These are phyloP conservation scores for Colletotrichum plurivorum DNA, from an alignment of 2,329 filamentous ascomycete genomes.

Conservation along the genomic window DNA sequence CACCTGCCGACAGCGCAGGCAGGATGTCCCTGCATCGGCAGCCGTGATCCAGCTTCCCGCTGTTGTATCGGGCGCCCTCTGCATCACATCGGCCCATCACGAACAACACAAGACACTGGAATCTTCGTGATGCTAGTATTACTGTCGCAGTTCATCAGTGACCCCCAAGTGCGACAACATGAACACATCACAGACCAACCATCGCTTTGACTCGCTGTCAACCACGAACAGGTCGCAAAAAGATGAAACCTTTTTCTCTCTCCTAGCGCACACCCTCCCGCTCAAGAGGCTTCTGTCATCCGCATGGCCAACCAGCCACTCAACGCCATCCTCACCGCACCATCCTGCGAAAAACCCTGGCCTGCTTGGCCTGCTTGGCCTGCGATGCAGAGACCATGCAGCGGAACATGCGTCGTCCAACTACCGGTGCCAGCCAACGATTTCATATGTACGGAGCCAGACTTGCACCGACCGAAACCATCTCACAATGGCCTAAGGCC, in stretches of 20 bases:
- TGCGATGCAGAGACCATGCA: slow-evolving; percentile 5
- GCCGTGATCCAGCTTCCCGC: no score
- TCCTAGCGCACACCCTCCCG: not conserved
- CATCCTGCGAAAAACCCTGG: slow-evolving; percentile 25
- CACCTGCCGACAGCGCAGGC: not conserved
- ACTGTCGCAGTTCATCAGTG: no score
- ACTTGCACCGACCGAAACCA: slow-evolving; percentile 1
- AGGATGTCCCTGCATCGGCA: no score
- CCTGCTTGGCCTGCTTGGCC: slow-evolving; percentile 20
- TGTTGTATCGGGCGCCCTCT: no score
- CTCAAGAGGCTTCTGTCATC: slow-evolving; percentile 6
- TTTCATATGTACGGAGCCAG: no score
- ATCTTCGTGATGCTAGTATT: no score
- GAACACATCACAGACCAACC: no score
- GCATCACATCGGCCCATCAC: no score
- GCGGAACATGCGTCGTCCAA: slow-evolving; percentile 18
- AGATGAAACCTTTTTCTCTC: slow-evolving; percentile 17
- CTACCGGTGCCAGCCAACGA: slow-evolving; percentile 21
- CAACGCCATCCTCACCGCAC: slow-evolving; percentile 25
- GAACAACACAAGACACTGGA: no score
- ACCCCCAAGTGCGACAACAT: no score
- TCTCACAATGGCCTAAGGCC: slow-evolving; percentile 18
- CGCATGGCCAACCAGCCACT: slow-evolving; percentile 14
- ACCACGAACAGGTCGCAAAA: not conserved
- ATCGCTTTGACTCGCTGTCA: not conserved